These are phyloP conservation scores for Colletotrichum tropicale DNA, from an alignment of 2,329 filamentous ascomycete species.

Conservation along the genomic window DNA sequence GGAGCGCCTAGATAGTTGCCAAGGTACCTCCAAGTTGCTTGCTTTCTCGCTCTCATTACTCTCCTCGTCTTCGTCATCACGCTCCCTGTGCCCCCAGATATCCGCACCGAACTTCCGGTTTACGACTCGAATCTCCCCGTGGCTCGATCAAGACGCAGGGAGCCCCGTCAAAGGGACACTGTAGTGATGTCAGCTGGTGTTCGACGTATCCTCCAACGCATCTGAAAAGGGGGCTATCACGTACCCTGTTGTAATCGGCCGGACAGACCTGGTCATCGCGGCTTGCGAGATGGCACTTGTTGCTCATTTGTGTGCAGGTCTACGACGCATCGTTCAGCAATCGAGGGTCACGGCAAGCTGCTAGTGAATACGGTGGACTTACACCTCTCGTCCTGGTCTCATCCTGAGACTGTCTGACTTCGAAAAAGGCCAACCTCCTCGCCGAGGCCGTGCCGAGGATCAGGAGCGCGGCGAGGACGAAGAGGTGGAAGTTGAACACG, in stretches of 20 bases:
- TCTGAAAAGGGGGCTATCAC: neutral
- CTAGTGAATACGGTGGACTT: too few species aligned
- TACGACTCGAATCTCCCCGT: constrained; percentile 14
- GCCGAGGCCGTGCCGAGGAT: neutral
- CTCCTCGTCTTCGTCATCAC: neutral
- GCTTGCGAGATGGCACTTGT: constrained; percentile 8
- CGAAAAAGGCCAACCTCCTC: neutral
- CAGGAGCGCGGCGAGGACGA: neutral
- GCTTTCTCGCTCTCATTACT: constrained; percentile 8
- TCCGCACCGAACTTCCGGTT: constrained; percentile 5
- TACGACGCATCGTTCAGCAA: neutral
- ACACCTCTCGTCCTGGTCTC: constrained; percentile 10
- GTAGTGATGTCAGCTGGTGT: neutral
- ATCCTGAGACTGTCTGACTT: constrained; percentile 1
- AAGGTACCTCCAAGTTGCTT: constrained; percentile 11
- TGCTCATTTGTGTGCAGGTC: constrained; percentile 15
- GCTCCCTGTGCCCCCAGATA: constrained; percentile 4
- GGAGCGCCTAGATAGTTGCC: constrained; percentile 4
- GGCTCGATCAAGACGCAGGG: constrained; percentile 13
- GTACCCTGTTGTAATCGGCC: constrained; percentile 16
- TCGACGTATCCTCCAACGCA: neutral
- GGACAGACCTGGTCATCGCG: constrained; percentile 11
- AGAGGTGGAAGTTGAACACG: neutral
- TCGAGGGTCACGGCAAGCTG: too few species aligned
- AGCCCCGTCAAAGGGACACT: constrained; percentile 14